A percentile compares a stretch with the other conserved stretches of the same genome.
These are phyloP conservation scores for Naumovozyma dairenensis DNA, from an alignment of 805 yeast species.

Conservation along the genomic window DNA sequence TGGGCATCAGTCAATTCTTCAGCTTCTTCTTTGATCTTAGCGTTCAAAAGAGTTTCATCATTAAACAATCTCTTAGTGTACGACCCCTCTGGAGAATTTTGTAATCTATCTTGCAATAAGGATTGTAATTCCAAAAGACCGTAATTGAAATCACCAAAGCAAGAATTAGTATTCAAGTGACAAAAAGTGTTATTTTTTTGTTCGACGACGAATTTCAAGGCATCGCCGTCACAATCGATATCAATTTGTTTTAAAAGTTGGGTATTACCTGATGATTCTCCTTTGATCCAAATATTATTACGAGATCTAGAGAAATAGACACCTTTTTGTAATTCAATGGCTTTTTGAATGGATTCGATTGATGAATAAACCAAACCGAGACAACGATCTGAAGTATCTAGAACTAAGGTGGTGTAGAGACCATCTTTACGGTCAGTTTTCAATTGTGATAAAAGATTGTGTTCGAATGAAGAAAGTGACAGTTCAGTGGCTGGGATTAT, in stretches of 20 bases:
- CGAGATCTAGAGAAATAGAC: constrained; percentile 85
- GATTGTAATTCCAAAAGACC: constrained; percentile 61
- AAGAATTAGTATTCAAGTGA: constrained; percentile 69
- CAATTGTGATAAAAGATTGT: constrained; percentile 37
- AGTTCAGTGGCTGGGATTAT: constrained; percentile 9
- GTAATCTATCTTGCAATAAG: constrained; percentile 51
- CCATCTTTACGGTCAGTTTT: constrained; percentile 83
- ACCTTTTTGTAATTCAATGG: constrained; percentile 73
- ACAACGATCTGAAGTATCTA: constrained; percentile 56
- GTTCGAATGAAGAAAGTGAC: constrained; percentile 11
- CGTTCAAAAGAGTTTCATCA: constrained; percentile 64
- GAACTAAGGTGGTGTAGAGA: constrained; percentile 74
- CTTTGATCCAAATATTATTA: constrained; percentile 92
- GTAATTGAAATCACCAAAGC: constrained; percentile 56
- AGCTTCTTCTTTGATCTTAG: constrained; percentile 92
- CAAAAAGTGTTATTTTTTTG: constrained; percentile 88
- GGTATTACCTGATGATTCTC: constrained; percentile 92
- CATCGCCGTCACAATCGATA: constrained; percentile 88
- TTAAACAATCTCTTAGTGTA: constrained; percentile 82
- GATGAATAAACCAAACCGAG: constrained; percentile 91
- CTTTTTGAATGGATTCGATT: constrained; percentile 65
- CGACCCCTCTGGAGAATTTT: constrained; percentile 78
- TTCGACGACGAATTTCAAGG: constrained; percentile 75
- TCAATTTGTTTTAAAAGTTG: constrained; percentile 62
- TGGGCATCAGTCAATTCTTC: constrained; percentile 88